Conservation (phyloP, 2,329 filamentous ascomycete species). For the Tetracladium maxilliforme region DNA sequence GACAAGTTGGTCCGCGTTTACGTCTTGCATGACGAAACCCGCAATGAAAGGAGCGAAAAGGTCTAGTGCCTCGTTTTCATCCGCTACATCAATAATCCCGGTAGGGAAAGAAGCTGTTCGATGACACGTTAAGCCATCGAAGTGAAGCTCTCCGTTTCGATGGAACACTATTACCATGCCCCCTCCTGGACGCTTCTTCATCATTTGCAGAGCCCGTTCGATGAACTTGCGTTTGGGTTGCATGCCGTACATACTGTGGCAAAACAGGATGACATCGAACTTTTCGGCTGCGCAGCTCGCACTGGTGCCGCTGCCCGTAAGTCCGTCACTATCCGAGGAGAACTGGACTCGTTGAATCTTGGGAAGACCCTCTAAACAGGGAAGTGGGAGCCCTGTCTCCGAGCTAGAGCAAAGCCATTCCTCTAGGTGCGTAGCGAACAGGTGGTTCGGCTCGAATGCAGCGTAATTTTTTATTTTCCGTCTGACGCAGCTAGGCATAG, state of each 20-base stretch:
- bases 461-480: slow-evolving; percentile 30
- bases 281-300: slow-evolving; percentile 14
- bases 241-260: slow-evolving; percentile 51
- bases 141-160: slow-evolving; percentile 24
- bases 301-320: slow-evolving; percentile 6
- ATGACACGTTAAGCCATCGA: slow-evolving; percentile 33
- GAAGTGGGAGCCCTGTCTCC: slow-evolving; percentile 19
- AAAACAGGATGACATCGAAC: slow-evolving; percentile 44
- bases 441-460: slow-evolving; percentile 35
- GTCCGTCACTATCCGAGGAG: slow-evolving; percentile 11
- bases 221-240: slow-evolving; percentile 28
- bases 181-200: slow-evolving; percentile 20
- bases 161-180: slow-evolving; percentile 39
- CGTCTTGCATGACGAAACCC: slow-evolving; percentile 23
- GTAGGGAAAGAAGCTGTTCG: slow-evolving; percentile 28
- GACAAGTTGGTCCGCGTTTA: slow-evolving; percentile 14
- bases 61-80: slow-evolving; percentile 30
- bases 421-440: slow-evolving; percentile 28
- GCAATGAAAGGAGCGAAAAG: slow-evolving; percentile 36
- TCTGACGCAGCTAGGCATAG: slow-evolving; percentile 26
- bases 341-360: slow-evolving; percentile 25
- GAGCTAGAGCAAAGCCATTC: slow-evolving; percentile 20
- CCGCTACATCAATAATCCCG: slow-evolving; percentile 23
- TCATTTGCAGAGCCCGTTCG: slow-evolving; percentile 28
- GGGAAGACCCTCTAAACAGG: slow-evolving; percentile 20